These are phyloP conservation scores for Agarophyton chilense DNA, from an alignment of 23 red algal genomes.

Conservation along the genomic window DNA sequence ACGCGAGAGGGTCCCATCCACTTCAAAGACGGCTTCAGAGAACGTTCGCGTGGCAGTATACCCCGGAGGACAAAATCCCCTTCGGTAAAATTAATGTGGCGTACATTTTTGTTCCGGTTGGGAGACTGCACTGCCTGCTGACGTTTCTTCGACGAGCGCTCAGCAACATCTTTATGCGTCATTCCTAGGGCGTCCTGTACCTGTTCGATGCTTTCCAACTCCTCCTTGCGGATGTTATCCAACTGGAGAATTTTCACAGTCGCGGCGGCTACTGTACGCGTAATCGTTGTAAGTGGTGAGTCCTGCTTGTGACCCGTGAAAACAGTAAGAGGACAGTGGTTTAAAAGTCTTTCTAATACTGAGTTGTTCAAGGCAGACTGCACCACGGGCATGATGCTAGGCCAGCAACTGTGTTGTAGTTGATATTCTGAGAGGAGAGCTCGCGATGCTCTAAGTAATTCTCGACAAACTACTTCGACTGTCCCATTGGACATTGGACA, in stretches of 20 bases:
- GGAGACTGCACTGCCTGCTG: background rate
- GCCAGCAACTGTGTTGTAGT: background rate
- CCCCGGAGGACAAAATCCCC: too few species aligned
- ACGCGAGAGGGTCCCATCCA: background rate
- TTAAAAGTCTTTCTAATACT: background rate
- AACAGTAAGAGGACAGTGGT: background rate
- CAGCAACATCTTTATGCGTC: background rate
- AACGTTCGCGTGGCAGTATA: too few species aligned
- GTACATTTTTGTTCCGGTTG: background rate
- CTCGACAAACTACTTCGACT: background rate
- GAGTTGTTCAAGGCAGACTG: background rate
- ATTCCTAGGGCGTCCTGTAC: background rate
- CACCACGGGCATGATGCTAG: background rate
- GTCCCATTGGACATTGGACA: background rate
- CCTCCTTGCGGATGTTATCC: too few species aligned
- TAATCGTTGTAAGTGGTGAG: background rate
- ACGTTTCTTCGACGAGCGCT: background rate
- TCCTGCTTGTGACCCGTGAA: slow-evolving; percentile 7
- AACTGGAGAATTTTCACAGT: too few species aligned
- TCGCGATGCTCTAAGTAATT: background rate
- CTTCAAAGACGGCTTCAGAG: background rate
- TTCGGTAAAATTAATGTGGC: background rate
- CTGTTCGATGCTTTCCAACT: background rate
- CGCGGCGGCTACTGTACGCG: too few species aligned
- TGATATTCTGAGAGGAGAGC: slow-evolving; percentile 28